Conservation (phyloP, 1,284 basidiomycete genomes). For the Abortiporus biennis region DNA sequence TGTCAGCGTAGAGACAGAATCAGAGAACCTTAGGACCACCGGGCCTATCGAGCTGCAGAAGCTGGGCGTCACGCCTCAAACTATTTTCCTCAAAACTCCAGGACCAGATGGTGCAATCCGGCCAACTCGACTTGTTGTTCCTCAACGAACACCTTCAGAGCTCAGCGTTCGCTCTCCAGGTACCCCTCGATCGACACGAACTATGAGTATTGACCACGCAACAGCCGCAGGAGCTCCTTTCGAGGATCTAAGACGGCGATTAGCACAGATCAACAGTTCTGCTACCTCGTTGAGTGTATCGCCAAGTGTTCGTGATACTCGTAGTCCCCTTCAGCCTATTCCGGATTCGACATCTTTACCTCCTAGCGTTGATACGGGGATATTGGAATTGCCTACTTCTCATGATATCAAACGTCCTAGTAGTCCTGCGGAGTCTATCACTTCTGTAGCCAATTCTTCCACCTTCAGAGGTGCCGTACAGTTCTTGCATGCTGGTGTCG, state of each 20-base stretch:
- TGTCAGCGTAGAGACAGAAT: conserved; percentile 51
- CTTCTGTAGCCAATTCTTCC: conserved; percentile 62
- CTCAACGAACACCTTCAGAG: conserved; percentile 32
- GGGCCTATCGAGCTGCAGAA: conserved; percentile 73
- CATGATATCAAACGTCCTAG: conserved; percentile 54
- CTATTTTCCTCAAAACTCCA: conserved; percentile 80
- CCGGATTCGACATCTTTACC: conserved; percentile 19
- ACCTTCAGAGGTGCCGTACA: conserved; percentile 47
- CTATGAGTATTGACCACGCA: conserved; percentile 37
- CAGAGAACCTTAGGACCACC: conserved; percentile 60
- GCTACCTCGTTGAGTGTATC: conserved; percentile 49
- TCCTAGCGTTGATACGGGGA: conserved; percentile 24
- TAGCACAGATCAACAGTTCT: conserved; percentile 67
- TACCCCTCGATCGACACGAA: conserved; percentile 38
- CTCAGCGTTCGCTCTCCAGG: conserved; percentile 34
- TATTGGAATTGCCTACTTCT: conserved; percentile 28
- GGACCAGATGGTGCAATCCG: conserved; percentile 34
- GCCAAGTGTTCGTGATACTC: conserved; percentile 38
- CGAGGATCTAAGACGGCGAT: conserved; percentile 67
- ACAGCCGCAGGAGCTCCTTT: conserved; percentile 44
- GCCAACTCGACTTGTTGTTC: conserved; percentile 27
- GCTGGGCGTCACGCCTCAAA: conserved; percentile 89
- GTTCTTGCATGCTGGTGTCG: conserved; percentile 58
- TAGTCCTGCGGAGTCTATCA: conserved; percentile 69
- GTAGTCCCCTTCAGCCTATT: conserved; percentile 30